phyloP scores from a whole-genome alignment of 257 asterid genomes.

The Solanum sitiens region DNA sequence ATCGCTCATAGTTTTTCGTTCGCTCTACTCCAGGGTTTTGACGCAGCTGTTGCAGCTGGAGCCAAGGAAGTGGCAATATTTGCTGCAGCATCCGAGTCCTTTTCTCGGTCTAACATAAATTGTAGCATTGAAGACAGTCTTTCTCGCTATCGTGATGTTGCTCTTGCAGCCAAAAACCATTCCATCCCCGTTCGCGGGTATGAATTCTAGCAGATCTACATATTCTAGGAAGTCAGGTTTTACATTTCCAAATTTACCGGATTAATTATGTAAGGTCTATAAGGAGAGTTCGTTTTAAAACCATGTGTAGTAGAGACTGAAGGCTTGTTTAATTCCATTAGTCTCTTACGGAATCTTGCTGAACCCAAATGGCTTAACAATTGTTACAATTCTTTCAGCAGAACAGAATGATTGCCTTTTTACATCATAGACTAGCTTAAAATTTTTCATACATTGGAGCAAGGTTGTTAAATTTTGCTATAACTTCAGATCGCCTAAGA shows the following conservation, averaged over 20 bases:
- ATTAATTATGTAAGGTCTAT: neutral
- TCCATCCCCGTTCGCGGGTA: conserved; percentile 88
- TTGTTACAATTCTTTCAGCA: neutral
- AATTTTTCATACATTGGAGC: neutral
- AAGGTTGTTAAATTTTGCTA: neutral
- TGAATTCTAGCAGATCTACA: conserved; percentile 5
- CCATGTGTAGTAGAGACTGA: neutral
- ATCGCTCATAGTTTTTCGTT: neutral
- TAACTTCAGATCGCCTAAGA: neutral
- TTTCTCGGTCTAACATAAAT: conserved; percentile 69
- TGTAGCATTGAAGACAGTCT: conserved; percentile 82
- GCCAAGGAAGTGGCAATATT: conserved; percentile 92
- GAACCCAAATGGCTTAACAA: neutral
- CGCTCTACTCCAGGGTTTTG: conserved; percentile 54
- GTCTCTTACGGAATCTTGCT: neutral
- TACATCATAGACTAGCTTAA: neutral
- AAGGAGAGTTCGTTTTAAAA: neutral
- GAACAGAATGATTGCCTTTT: neutral
- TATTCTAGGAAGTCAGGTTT: neutral
- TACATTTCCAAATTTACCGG: neutral
- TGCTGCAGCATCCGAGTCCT: conserved; percentile 93
- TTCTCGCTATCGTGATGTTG: conserved; percentile 62
- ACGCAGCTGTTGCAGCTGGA: conserved; percentile 76
- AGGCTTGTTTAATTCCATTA: neutral
- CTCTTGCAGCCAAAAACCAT: conserved; percentile 55